Evolutionary conservation across 2,329 filamentous ascomycete genomes (phyloP), one percentile per base, ranked within the genome.

Genomic region (Trichoderma arundinaceum): DNA sequence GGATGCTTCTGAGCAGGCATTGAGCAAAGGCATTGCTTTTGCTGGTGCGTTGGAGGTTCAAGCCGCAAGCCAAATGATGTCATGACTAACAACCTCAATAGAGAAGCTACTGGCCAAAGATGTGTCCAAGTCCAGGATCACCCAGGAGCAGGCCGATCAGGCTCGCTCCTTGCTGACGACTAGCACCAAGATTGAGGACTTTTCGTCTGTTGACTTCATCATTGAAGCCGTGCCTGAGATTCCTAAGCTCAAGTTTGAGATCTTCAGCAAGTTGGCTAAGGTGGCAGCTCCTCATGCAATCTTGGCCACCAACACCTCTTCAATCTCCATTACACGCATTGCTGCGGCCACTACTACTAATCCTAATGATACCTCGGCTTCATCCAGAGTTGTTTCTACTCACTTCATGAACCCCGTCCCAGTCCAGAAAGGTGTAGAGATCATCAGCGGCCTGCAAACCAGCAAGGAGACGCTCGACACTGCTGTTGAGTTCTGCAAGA

Each of bases 331-430:
- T 77, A 99, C 95, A 49, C 91, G 90, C 75, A 97, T 99, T 73
- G 95, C 95, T 19, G 94, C 95, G 3, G 88, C 94, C 9, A 94
- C 94, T 0, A 90, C 88, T 32, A 83, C 83, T 64, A 88, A 96
- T 74, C 90, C 92, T 0, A 94, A 82, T 17, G 91, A 97, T 74
- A 88, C 92, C 28, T 90, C 89, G 49, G 91, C 89, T 46, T 90
- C 92, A 49, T 94, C 92, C 6, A 90, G 95, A 54, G 95, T 99
- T 9, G 88, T 99, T 64, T 92, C 92, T 59, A 98, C 95, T 15
- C 95, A 99, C 79, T 99, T 99, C 80, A 99, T 99, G 95, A 99
- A 99, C 83, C 95, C 95, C 0, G 95, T 99, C 0, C 95, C 95
- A 2, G 82, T 99, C 38, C 95, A 98, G 76, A 97, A 97, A 79